These are phyloP conservation scores for Cicer chorassanicum DNA, from an alignment of 306 rosid genomes.

Conservation along the genomic window DNA sequence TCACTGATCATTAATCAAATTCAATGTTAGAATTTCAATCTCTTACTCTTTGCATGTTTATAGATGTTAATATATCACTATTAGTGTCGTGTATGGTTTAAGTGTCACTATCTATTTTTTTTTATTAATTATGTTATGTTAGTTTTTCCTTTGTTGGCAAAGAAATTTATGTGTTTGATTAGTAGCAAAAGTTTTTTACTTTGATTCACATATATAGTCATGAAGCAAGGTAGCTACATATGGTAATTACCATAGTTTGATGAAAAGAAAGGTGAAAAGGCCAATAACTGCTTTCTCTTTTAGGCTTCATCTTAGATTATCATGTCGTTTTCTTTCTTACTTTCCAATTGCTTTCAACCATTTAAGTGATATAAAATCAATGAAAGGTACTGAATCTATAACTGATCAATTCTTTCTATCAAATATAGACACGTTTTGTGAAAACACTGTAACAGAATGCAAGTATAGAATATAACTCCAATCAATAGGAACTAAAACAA, in stretches of 20 bases:
- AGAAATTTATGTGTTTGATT: conserved; percentile 26
- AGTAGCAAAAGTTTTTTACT: conserved; percentile 30
- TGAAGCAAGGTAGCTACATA: background rate
- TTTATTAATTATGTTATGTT: conserved; percentile 5
- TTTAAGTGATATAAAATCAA: background rate
- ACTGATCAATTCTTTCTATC: too few species aligned
- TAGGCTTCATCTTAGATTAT: conserved; percentile 31
- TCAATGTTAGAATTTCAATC: conserved; percentile 38
- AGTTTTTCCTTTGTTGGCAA: conserved; percentile 19
- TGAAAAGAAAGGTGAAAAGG: conserved; percentile 38
- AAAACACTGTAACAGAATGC: too few species aligned
- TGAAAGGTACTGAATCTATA: conserved; percentile 19
- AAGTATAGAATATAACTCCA: background rate
- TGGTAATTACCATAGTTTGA: conserved; percentile 26
- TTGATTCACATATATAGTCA: conserved; percentile 34
- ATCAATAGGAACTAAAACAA: background rate
- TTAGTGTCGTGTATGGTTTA: too few species aligned
- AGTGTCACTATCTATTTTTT: background rate
- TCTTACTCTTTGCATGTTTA: background rate
- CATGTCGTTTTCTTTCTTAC: conserved; percentile 42
- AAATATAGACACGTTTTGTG: too few species aligned
- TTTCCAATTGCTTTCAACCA: conserved; percentile 21
- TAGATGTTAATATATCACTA: too few species aligned
- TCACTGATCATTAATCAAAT: conserved; percentile 27
- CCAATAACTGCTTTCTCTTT: conserved; percentile 46